Percentiles rank a stretch among this genome's conserved stretches.
Evolutionary conservation across 495 filamentous ascomycete species (phyloP).

Genomic region (Penicillium daleae): DNA sequence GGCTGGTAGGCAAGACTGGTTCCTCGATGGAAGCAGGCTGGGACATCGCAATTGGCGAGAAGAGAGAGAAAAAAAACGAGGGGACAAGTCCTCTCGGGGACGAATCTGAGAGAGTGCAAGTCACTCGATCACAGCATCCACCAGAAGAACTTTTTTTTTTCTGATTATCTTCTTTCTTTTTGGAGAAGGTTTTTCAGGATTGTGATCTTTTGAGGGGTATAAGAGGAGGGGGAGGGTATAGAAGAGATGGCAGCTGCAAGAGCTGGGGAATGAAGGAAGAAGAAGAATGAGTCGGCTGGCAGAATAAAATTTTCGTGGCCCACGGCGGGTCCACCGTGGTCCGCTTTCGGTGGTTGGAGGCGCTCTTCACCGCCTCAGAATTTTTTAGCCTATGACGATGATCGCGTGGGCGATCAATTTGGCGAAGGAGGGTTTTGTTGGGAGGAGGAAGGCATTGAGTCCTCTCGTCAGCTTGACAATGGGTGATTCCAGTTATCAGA

Average conservation of each 20-base stretch:
- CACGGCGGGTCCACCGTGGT: conserved; percentile 15
- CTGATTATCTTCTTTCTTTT: neutral
- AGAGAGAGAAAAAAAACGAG: conserved; percentile 29
- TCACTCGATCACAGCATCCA: conserved; percentile 53
- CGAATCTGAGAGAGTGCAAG: conserved; percentile 36
- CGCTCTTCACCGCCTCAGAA: conserved; percentile 21
- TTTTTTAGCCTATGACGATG: conserved; percentile 14
- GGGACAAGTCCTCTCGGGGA: conserved; percentile 52
- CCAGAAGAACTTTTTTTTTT: conserved; percentile 34
- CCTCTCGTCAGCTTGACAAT: neutral
- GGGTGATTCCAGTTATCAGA: neutral
- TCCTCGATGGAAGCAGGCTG: conserved; percentile 40
- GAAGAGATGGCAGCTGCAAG: conserved; percentile 28
- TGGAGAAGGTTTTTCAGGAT: neutral
- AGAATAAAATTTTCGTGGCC: conserved; percentile 33
- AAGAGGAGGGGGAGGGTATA: conserved; percentile 1
- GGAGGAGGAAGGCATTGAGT: neutral
- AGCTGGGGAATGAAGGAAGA: conserved; percentile 30
- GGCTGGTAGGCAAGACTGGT: conserved; percentile 40
- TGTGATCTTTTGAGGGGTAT: conserved; percentile 8
- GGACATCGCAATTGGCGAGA: conserved; percentile 37
- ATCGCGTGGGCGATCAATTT: conserved; percentile 3
- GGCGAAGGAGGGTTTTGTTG: neutral
- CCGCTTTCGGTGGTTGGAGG: conserved; percentile 17
- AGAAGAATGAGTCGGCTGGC: conserved; percentile 22